A percentile compares a stretch with the other conserved stretches of the same genome.
Conservation (phyloP, 2,329 filamentous ascomycete species). For the Penicillium psychrosexuale region DNA sequence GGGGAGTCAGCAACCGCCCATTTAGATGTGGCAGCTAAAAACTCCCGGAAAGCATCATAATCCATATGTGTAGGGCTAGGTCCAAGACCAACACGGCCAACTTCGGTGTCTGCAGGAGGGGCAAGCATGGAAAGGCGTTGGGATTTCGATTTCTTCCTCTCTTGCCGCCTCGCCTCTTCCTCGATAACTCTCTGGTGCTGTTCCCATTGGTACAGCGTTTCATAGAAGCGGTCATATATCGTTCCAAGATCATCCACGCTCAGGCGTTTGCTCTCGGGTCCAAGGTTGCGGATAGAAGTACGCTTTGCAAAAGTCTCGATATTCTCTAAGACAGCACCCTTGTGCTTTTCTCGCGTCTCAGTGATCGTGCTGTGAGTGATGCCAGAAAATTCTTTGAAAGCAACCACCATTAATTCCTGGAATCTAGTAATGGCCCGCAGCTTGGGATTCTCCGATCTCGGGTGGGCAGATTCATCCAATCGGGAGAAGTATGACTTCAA, state of each 20-base stretch:
- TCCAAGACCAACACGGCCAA: conserved; percentile 81
- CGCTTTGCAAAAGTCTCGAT: conserved; percentile 97
- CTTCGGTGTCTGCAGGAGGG: conserved; percentile 62
- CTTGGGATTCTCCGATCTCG: conserved; percentile 92
- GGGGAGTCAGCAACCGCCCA: conserved; percentile 92
- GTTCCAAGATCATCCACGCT: conserved; percentile 81
- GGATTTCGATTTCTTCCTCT: conserved; percentile 56
- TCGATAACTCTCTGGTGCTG: conserved; percentile 76
- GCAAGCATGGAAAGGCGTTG: conserved; percentile 43
- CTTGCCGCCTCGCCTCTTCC: conserved; percentile 64
- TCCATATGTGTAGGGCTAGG: conserved; percentile 93
- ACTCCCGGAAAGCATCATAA: conserved; percentile 93
- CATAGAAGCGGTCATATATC: conserved; percentile 92
- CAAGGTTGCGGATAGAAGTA: conserved; percentile 91
- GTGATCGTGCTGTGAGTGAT: conserved; percentile 92
- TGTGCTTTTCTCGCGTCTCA: conserved; percentile 86
- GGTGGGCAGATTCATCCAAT: conserved; percentile 92
- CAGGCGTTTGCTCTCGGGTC: conserved; percentile 90
- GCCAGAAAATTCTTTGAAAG: conserved; percentile 94
- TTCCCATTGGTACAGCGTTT: conserved; percentile 84
- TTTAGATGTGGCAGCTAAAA: conserved; percentile 80
- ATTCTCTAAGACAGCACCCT: conserved; percentile 87
- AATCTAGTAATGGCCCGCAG: conserved; percentile 90
- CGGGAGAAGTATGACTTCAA: conserved; percentile 92
- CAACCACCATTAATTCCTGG: conserved; percentile 97